Base-by-base conservation (phyloP, 352 stramenopile species). In the Phytopythium delawarense region DNA sequence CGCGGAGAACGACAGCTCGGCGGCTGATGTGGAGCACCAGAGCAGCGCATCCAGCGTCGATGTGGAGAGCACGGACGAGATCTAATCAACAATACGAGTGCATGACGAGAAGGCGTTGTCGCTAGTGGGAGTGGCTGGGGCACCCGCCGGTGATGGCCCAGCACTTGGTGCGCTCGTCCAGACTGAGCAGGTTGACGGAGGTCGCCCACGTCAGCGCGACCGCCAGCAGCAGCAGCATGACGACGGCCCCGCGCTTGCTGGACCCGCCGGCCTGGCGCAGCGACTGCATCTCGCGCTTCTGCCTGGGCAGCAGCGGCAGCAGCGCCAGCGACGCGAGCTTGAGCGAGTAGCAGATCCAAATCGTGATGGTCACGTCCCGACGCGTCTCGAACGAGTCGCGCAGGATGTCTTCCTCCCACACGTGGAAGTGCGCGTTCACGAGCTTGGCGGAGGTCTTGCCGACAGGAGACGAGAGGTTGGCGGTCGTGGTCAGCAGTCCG, bases 91-190 rank as follows among this genome's bases (percentile, higher is more conserved):
- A 40, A 40, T 16, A 40, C 13, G 35, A 44, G 20, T 18, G 16
- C 40, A 45, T 21, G 40, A 45, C 16, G 15, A 45, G 35, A 40
- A 40, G 35, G 35, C 2, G 13, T 40, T 16, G 35, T 21, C 1
- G 8, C 23, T 56, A 40, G 5, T 42, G 51, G 1, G 30, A 7
- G 16, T 42, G 51, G 51, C 4, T 45, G 28, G 69, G 73, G 34
- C 77, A 88, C 5, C 81, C 84, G 40, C 84, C 84, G 0, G 75
- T 84, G 63, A 93, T 79, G 18, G 69, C 66, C 72, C 76, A 86
- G 72, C 84, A 92, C 60, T 80, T 67, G 34, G 79, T 92, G n/a
- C 46, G 61, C 7, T 71, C 63, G 56, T 78, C 71, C 68, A 91
- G 88, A 46, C 71, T 83, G 48, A 92, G 35, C 18, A 87, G 46